A percentile compares a stretch with the other conserved stretches of the same genome.
Evolutionary conservation across 192 early-diverging fungal species (phyloP).

Genomic region (Mortierella hygrophila): DNA sequence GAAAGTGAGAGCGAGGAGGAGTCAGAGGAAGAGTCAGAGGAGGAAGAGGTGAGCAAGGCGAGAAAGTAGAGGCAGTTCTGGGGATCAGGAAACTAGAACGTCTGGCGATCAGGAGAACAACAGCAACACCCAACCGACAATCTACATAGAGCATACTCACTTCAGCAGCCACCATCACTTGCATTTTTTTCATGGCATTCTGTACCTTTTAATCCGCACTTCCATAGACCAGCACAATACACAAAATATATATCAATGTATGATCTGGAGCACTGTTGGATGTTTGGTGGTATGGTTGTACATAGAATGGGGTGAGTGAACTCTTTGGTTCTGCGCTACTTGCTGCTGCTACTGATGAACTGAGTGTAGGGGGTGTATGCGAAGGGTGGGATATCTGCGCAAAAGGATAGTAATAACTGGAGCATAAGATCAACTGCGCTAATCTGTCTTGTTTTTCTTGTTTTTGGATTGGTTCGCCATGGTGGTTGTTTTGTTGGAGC

Average conservation of each 20-base stretch:
- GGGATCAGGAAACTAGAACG: neutral
- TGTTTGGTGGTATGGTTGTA: neutral
- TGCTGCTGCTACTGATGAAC: neutral
- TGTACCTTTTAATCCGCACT: neutral
- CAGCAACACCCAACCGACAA: neutral
- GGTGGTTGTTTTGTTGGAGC: neutral
- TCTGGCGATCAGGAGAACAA: neutral
- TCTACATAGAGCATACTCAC: neutral
- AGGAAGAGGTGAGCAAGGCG: neutral
- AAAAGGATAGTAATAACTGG: neutral
- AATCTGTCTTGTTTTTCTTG: neutral
- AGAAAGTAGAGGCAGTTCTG: neutral
- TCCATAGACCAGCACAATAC: neutral
- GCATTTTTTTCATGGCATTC: slow-evolving; percentile 3
- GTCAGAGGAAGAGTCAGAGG: neutral
- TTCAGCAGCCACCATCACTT: neutral
- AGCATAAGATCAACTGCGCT: neutral
- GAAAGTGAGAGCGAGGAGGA: neutral
- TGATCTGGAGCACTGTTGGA: neutral
- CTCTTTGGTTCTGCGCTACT: neutral
- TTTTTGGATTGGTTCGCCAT: neutral
- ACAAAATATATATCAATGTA: neutral
- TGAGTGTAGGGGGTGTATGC: neutral
- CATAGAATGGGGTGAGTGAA: neutral
- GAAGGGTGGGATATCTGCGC: neutral